Evolutionary conservation across 1,284 basidiomycete species (phyloP).

Genomic region (Marasmius fiardii): DNA sequence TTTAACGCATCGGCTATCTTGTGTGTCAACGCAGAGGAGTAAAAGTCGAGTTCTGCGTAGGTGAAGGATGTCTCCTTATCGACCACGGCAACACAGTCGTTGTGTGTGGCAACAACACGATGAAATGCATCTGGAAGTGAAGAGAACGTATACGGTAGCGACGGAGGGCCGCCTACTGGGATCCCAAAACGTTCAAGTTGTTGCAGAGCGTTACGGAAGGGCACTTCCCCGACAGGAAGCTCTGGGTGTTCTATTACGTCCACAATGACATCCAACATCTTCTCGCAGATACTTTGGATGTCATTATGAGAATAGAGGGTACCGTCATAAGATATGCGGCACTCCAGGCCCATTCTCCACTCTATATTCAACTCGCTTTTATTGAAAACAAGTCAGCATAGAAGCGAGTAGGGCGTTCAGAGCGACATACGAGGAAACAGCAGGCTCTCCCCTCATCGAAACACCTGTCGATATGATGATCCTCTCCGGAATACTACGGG

Average conservation of each 20-base stretch:
- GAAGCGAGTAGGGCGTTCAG: background rate
- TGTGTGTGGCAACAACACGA: background rate
- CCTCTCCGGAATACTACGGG: too few relatives aligned
- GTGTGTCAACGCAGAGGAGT: background rate
- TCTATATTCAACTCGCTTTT: background rate
- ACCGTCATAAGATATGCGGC: background rate
- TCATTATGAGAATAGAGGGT: background rate
- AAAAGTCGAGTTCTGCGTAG: background rate
- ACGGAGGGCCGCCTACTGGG: background rate
- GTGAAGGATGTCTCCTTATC: background rate
- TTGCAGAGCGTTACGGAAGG: background rate
- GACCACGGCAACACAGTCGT: background rate
- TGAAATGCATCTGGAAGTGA: constrained; percentile 1
- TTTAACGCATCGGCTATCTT: background rate
- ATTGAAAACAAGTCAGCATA: background rate
- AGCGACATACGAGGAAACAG: background rate
- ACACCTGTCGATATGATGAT: background rate
- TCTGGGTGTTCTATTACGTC: background rate
- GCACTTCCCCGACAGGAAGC: background rate
- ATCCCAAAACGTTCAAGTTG: background rate
- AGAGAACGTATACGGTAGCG: background rate
- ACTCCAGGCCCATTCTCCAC: background rate
- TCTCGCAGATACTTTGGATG: background rate
- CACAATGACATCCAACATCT: background rate
- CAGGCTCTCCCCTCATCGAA: background rate